Base-by-base conservation (phyloP, 441 rosid species). In the Melastoma candidum region DNA sequence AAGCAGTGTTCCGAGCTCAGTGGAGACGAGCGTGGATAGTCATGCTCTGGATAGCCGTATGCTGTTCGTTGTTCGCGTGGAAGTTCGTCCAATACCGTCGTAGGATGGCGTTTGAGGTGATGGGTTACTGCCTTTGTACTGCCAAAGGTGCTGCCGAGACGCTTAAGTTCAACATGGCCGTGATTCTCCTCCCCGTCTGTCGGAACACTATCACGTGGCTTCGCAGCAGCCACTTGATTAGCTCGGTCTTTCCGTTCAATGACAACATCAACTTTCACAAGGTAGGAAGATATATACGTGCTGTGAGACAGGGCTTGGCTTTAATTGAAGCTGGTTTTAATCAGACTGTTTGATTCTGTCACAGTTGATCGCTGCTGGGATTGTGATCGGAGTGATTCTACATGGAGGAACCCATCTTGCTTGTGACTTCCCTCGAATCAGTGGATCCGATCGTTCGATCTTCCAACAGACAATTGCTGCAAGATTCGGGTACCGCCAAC, bases 141-240 rank as follows among this genome's bases (percentile, higher is more conserved):
- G 81, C 84, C 17, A 76, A 79, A n/a, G 81, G 81, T 50, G 79
- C 84, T 0, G 84, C 84, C 4, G 84, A 79, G 61, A 79, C 84
- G 11, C 68, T 79, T 24, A 76, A 78, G 51, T 52, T 76, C 63
- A 78, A 78, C 59, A 78, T 78, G 84, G 84, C 84, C 49, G 50
- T 75, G 4, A 69, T 78, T 44, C 75, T 78, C 32, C 75, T 78
- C 32, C 84, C 84, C 0, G 81, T 76, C 25, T 68, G 76, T 53
- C 77, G 81, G 41, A 74, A 71, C 46, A 63, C 77, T 0, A 51
- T 79, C 47, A 79, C 84, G 0, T 67, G 75, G 72, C 75, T 76
- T 11, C 73, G 83, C 27, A 61, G 64, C 57, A 69, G 64, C 32
- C 68, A 58, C 9, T n/a, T 63, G 22, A 47, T 74, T 63, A 72